These are phyloP conservation scores for Mariannaea elegans DNA, from an alignment of 2,329 filamentous ascomycete genomes.

Conservation along the genomic window DNA sequence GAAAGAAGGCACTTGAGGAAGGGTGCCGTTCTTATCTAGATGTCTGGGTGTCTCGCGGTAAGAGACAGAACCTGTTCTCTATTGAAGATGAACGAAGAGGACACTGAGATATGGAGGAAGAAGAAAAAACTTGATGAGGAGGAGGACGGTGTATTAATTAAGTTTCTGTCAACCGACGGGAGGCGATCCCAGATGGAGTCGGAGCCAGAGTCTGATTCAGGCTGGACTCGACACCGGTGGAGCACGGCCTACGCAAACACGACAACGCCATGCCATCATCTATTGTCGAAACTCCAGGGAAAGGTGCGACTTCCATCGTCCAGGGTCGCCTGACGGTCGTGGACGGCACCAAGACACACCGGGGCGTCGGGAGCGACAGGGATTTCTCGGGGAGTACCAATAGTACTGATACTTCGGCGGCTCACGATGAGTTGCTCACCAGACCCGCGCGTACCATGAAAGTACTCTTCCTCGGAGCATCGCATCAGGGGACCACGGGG, in stretches of 20 bases:
- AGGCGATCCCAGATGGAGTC: constrained; percentile 30
- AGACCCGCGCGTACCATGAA: constrained; percentile 14
- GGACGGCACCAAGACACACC: constrained; percentile 19
- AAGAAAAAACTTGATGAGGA: constrained; percentile 25
- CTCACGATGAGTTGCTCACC: not conserved
- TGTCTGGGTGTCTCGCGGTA: not conserved
- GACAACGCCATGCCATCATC: not conserved
- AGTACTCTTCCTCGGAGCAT: constrained; percentile 15
- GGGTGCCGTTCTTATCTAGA: not conserved
- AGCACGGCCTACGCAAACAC: constrained; percentile 3
- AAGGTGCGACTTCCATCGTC: constrained; percentile 8
- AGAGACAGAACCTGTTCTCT: constrained; percentile 12
- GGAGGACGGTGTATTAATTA: constrained; percentile 37
- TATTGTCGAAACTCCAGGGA: not conserved
- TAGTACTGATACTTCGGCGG: constrained; percentile 9
- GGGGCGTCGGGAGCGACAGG: constrained; percentile 21
- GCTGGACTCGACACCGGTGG: not conserved
- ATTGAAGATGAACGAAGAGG: constrained; percentile 11
- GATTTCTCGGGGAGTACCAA: constrained; percentile 4
- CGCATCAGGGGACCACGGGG: constrained; percentile 13
- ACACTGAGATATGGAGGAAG: constrained; percentile 3
- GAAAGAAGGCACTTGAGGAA: constrained; percentile 2
- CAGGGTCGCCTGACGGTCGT: constrained; percentile 21
- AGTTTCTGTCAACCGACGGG: constrained; percentile 22
- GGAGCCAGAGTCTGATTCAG: constrained; percentile 8